Percentiles rank a stretch among this genome's conserved stretches.
Evolutionary conservation across 140 eudicot genomes (phyloP).

Genomic region (Senecio squalidus): DNA sequence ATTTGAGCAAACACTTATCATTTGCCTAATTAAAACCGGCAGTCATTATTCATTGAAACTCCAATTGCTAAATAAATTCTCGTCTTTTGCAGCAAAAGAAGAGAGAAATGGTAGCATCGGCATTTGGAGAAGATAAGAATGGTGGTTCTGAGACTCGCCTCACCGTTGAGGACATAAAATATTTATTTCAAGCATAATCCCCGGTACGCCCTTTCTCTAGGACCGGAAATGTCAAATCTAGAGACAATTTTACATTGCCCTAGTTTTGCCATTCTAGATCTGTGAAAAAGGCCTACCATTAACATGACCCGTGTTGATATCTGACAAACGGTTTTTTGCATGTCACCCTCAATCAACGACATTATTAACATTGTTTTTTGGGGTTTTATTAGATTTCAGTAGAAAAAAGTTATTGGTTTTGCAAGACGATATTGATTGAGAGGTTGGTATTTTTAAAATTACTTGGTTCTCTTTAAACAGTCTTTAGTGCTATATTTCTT

Average conservation of each 20-base stretch:
- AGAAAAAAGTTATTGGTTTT: slow-evolving; percentile 9
- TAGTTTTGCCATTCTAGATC: slow-evolving; percentile 7
- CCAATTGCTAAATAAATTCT: not conserved
- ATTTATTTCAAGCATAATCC: slow-evolving; percentile 48
- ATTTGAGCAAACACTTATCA: too few relatives aligned
- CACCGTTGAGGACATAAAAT: slow-evolving; percentile 62
- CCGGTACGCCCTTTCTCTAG: slow-evolving; percentile 11
- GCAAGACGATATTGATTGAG: slow-evolving; percentile 17
- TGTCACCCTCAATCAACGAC: slow-evolving; percentile 6
- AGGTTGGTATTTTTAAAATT: slow-evolving; percentile 19
- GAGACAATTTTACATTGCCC: not conserved
- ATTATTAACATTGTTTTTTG: slow-evolving; percentile 12
- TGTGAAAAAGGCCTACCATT: not conserved
- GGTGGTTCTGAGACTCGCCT: slow-evolving; percentile 57
- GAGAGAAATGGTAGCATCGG: slow-evolving; percentile 87
- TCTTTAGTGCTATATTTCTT: not conserved
- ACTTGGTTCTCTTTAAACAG: not conserved
- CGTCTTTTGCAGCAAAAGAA: slow-evolving; percentile 63
- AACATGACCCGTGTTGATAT: slow-evolving; percentile 9
- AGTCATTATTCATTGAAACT: not conserved
- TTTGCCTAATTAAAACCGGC: too few relatives aligned
- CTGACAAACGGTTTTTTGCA: slow-evolving; percentile 12
- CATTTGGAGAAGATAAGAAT: slow-evolving; percentile 74
- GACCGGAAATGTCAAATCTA: slow-evolving; percentile 6
- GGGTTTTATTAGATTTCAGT: not conserved